phyloP scores from a whole-genome alignment of 2,329 filamentous ascomycete genomes.

The Apiospora pterosperma region DNA sequence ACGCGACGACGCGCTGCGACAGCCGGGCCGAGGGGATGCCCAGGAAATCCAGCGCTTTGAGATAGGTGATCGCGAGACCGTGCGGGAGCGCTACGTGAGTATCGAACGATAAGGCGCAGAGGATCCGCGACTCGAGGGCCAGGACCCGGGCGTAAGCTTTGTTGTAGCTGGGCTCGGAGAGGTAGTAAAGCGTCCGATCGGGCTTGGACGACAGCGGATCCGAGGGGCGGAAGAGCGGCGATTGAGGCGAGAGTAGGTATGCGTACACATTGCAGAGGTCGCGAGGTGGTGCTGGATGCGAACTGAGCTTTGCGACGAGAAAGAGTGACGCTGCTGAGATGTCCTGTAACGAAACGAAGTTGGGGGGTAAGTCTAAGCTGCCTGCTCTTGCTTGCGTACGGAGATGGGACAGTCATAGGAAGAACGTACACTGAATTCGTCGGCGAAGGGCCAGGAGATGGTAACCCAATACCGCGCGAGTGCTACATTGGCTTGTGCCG shows the following conservation, averaged over 20 bases:
- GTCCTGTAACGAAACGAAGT: slow-evolving; percentile 58
- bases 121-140: slow-evolving; percentile 71
- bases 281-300: slow-evolving; percentile 70
- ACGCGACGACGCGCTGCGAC: slow-evolving; percentile 63
- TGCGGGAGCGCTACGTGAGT: slow-evolving; percentile 84
- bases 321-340: slow-evolving; percentile 80
- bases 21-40: slow-evolving; percentile 44
- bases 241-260: slow-evolving; percentile 67
- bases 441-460: slow-evolving; percentile 46
- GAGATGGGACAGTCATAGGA: background rate
- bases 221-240: slow-evolving; percentile 47
- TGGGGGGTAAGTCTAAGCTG: background rate
- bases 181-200: slow-evolving; percentile 58
- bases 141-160: slow-evolving; percentile 62
- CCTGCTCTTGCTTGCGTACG: no score
- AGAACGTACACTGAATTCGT: slow-evolving; percentile 52
- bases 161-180: slow-evolving; percentile 71
- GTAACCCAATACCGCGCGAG: slow-evolving; percentile 77
- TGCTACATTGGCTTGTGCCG: slow-evolving; percentile 80
- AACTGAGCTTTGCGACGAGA: slow-evolving; percentile 77
- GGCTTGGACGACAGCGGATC: slow-evolving; percentile 12
- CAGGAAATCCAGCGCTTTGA: slow-evolving; percentile 80
- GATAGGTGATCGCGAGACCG: slow-evolving; percentile 82
- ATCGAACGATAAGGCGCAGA: slow-evolving; percentile 75
- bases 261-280: slow-evolving; percentile 82